Base-by-base conservation (phyloP, 192 early-diverging fungal genomes). In the Blastocladiella britannica region DNA sequence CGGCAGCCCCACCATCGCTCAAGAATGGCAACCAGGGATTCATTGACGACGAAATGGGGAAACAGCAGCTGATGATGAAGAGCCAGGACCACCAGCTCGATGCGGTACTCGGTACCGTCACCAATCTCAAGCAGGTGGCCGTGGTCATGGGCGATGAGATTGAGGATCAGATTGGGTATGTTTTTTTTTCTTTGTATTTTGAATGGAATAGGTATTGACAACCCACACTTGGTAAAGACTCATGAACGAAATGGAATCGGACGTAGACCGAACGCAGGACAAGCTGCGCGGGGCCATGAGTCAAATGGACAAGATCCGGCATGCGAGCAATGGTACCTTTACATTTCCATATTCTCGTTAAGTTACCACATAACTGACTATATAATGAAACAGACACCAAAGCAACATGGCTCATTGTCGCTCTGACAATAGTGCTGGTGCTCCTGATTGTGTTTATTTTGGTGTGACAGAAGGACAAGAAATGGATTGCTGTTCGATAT, bases 21-120 rank as follows among this genome's bases (percentile, higher is more conserved):
- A 57, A 30, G 55, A 57, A 53, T 18, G 22, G 60, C 63, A 29
- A 43, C 65, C 28, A 28, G 5, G 12, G 55, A 53, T 60, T 62
- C 65, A 52, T 29, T 28, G 27, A 25, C 58, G 26, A 53, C 56
- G 27, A 64, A 53, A 47, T 25, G 29, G 5, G 51, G 15, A 26
- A 64, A 24, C 76, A 74, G 54, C 73, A 76, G 62, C 7, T 53
- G 30, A 59, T 78, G 8, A 70, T 78, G 64, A 58, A 58, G 29
- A 52, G 66, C 25, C 76, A 78, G 62, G 76, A 78, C 57, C 43
- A 62, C 29, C 71, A 78, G 65, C 61, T 78, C 25, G 76, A 77
- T 24, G 67, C 61, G 7, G 73, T 78, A 2, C 24, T 56, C 25
- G 54, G 53, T 8, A 78, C 76, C 2, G 67, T 78, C 7, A 52